Evolutionary conservation across 768 basidiomycete species (phyloP), one percentile per base, ranked within the genome.

Genomic region (Mycena galericulata): DNA sequence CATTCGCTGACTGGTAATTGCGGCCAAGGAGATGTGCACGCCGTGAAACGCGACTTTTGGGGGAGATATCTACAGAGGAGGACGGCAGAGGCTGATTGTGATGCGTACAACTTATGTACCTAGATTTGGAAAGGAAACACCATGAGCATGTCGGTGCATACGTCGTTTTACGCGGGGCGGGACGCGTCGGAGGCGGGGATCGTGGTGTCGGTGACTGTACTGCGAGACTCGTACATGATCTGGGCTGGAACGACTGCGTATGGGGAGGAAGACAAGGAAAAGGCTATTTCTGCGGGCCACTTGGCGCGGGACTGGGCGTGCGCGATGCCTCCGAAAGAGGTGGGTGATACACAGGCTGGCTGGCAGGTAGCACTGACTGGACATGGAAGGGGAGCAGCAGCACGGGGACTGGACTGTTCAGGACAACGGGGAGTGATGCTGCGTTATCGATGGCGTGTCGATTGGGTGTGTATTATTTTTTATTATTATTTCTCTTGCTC

Each of bases 281-380:
- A 81, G 60, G 88, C 88, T n/a, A 79, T 86, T 0, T 76, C 79
- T 45, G 79, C 81, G 40, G 94, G 94, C 27, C 82, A 77, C 47
- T 80, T 95, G 60, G 87, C 87, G 73, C 85, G 81, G 65, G 94
- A 96, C 73, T 95, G 94, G 94, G 92, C 91, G 26, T 93, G 90
- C 74, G 93, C 90, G 32, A 93, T 94, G 92, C 92, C 93, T 26
- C 78, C 87, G 7, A 78, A 71, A 69, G 63, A 40, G 63, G 82
- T 83, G 76, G 62, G 83, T 79, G 11, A 6, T n/a, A 17, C 20
- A 38, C 4, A 38, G n/a, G 4, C 24, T 51, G 22, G 18, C 12
- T 3, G 20, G 1, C 2, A 15, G 11, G 24, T 4, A 32, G 34
- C 36, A n/a, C 32, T 56, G 36, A 62, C 36, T 26, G 29, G 22